Conservation (phyloP, 2,329 filamentous ascomycete genomes). For the Calonectria multiphialidica region DNA sequence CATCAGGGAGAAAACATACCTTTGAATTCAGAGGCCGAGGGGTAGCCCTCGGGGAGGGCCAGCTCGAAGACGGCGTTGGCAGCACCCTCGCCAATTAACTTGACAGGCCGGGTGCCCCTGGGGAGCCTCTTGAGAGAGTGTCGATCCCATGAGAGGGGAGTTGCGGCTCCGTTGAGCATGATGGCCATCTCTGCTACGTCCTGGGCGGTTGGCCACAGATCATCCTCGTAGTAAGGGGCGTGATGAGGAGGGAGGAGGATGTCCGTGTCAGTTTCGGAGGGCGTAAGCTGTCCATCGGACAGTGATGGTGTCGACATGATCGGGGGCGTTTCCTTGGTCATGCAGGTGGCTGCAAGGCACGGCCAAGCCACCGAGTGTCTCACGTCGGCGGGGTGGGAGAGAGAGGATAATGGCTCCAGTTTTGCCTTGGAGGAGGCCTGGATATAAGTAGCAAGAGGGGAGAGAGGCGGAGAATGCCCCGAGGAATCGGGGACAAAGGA, state of each 20-base stretch:
- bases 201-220: conserved; percentile 42
- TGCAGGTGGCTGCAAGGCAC: conserved; percentile 44
- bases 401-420: conserved; percentile 19
- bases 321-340: conserved; percentile 35
- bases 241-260: conserved; percentile 29
- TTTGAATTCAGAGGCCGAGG: conserved; percentile 47
- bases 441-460: conserved; percentile 25
- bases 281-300: conserved; percentile 44
- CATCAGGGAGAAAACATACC: conserved; percentile 45
- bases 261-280: conserved; percentile 43
- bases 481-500: conserved; percentile 5
- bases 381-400: conserved; percentile 27
- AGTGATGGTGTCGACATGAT: conserved; percentile 44
- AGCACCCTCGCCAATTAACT: conserved; percentile 75
- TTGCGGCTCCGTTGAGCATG: conserved; percentile 40
- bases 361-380: conserved; percentile 42
- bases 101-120: conserved; percentile 48
- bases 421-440: conserved; percentile 14
- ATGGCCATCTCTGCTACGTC: conserved; percentile 44
- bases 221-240: conserved; percentile 33
- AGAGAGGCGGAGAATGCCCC: conserved; percentile 11
- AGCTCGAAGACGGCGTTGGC: conserved; percentile 82
- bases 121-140: conserved; percentile 49
- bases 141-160: conserved; percentile 40
- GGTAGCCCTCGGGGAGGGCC: conserved; percentile 51